Evolutionary conservation across 257 asterid species (phyloP), one percentile per base, ranked within the genome.

Genomic region (Fraxinus excelsior): DNA sequence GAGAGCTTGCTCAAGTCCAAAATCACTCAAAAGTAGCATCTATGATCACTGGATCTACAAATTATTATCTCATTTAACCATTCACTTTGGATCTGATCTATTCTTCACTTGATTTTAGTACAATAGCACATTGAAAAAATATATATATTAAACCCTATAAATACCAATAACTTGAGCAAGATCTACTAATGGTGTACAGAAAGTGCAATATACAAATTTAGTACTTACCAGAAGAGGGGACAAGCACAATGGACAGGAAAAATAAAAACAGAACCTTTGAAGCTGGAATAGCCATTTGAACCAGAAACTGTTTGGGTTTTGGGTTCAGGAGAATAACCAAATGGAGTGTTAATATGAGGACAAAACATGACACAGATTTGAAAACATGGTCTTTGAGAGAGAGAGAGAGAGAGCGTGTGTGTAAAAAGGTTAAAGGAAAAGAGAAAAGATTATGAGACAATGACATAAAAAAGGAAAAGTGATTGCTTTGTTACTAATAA

Each of bases 401-500:
- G 31, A 10, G 34, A 38, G 73, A 74, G 67, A n/a, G 44, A 1
- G 32, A 1, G 23, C 44, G 68, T 23, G 35, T 3, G 34, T 25
- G 67, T 23, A 67, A 72, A 76, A 76, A 75, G 80, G 80, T 76
- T n/a, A 88, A 89, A 85, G 92, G 67, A 49, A 88, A 86, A 82
- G 87, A 74, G 72, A 76, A 46, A 71, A 60, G 89, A 87, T 81
- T 84, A 82, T 90, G 81, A 85, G 71, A 76, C 74, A 40, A 26
- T 66, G 74, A 70, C 25, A 38, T 87, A 79, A 80, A 70, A 77
- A 80, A 80, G 80, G 86, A 79, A 82, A 87, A 84, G 89, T 76
- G 87, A 18, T 91, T 94, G 23, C 98, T 94, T 94, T 91, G 91
- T 68, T 73, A 79, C 65, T 89, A 91, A 93, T 96, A 89, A 79